Percentiles rank a stretch among this genome's conserved stretches.
These are phyloP conservation scores for Cytospora chrysosperma DNA, from an alignment of 2,329 filamentous ascomycete genomes.

Conservation along the genomic window DNA sequence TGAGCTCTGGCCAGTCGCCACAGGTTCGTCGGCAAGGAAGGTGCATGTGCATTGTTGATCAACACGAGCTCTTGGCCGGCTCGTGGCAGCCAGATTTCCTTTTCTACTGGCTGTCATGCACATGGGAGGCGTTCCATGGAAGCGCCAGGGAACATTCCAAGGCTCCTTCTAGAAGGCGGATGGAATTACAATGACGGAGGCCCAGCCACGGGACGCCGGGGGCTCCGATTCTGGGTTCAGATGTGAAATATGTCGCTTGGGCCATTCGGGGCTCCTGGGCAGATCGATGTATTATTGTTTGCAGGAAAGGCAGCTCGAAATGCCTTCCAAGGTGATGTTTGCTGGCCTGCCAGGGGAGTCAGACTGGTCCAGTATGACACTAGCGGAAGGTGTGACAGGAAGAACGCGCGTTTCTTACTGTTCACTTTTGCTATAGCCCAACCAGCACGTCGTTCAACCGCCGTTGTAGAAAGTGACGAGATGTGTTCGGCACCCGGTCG, in stretches of 20 bases:
- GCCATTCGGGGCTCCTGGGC: neutral
- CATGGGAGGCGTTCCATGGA: constrained; percentile 1
- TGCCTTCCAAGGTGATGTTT: neutral
- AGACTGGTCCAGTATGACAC: neutral
- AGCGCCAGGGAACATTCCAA: constrained; percentile 12
- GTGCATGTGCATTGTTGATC: neutral
- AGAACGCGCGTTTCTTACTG: neutral
- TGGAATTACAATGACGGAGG: neutral
- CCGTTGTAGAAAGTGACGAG: neutral
- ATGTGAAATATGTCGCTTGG: neutral
- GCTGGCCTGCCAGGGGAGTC: neutral
- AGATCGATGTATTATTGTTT: neutral
- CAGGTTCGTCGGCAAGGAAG: constrained; percentile 1
- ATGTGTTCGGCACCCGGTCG: neutral
- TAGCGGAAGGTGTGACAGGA: neutral
- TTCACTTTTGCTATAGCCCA: neutral
- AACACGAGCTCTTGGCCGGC: neutral
- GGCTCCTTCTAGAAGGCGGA: constrained; percentile 17
- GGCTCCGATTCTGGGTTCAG: constrained; percentile 1
- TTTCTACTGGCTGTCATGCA: neutral
- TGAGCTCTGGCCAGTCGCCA: constrained; percentile 8
- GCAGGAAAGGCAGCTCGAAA: neutral
- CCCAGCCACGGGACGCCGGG: neutral
- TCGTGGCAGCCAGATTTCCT: neutral
- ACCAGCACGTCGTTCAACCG: neutral